Base-by-base conservation (phyloP, 352 stramenopile species). In the Pythium phragmitis region DNA sequence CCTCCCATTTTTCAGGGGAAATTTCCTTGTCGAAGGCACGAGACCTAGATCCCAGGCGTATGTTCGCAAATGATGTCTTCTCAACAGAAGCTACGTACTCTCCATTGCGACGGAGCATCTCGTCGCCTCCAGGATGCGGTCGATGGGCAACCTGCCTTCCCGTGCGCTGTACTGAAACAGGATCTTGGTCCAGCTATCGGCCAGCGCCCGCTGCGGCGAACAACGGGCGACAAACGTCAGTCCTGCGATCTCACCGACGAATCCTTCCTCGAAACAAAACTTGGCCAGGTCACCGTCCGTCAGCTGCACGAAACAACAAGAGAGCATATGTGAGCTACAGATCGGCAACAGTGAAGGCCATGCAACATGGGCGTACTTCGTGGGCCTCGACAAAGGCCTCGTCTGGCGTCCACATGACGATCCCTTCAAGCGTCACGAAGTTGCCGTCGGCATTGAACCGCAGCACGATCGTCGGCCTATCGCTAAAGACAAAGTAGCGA, bases 121-220 rank as follows among this genome's bases (percentile, higher is more conserved):
- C n/a, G 48, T 43, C 14, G 45, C 36, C 47, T 65, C 30, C 23
- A 42, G 11, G 2, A 94, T 82, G 16, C 63, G 75, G 14, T 87
- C 70, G 37, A 94, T 85, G 16, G 73, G 74, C n/a, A 92, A 48
- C 6, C 83, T 82, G 28, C 78, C 77, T 7, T 70, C 80, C 11
- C 78, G 75, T n/a, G 82, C 82, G 23, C 88, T 83, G 57, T 79
- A 87, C 63, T 94, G 85, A 61, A 94, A 94, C 45, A 91, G 60
- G 66, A 94, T 90, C 61, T 96, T 96, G 23, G 87, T 96, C 87
- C 87, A 96, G 65, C 87, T 96, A 55, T 96, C 87, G 1, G 87
- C 78, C 23, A 96, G 75, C 3, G 85, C 87, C 26, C 87, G 80
- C 54, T 95, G 86, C 14, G 86, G 79, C 14, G 87, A 96, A 49